Conservation (phyloP, 352 stramenopile genomes). For the Phytophthora agathidicida region DNA sequence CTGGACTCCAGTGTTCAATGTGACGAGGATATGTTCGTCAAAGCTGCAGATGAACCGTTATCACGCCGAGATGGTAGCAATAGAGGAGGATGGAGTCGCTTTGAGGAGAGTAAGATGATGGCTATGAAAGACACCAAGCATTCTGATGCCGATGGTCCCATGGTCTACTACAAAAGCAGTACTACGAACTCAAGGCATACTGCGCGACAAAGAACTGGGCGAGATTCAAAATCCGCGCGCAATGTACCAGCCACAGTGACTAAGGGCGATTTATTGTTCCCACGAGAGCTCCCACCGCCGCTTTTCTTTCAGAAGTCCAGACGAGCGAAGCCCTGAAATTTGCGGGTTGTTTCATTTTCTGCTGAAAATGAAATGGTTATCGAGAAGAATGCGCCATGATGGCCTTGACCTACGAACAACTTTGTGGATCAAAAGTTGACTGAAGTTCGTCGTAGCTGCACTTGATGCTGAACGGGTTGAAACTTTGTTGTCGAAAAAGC, state of each 20-base stretch:
- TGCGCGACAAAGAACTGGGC: background rate
- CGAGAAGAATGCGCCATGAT: no score
- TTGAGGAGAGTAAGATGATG: no score
- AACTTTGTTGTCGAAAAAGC: no score
- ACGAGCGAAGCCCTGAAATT: constrained; percentile 10
- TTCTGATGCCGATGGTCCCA: background rate
- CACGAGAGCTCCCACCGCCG: constrained; percentile 39
- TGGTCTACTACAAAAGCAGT: constrained; percentile 11
- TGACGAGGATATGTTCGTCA: constrained; percentile 21
- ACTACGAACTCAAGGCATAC: background rate
- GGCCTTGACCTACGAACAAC: no score
- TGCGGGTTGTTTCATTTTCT: no score
- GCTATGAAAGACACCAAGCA: background rate
- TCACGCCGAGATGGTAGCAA: background rate
- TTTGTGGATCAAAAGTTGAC: constrained; percentile 57
- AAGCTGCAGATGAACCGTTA: background rate
- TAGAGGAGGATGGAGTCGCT: no score
- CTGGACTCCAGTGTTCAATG: constrained; percentile 42
- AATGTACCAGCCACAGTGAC: background rate
- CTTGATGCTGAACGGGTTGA: no score
- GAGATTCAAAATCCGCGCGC: background rate
- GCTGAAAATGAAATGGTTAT: no score
- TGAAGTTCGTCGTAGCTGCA: no score
- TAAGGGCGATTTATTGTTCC: constrained; percentile 23
- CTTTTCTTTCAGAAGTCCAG: constrained; percentile 53